Evolutionary conservation across 139 green algal genomes (phyloP), one percentile per base, ranked within the genome.

Genomic region (Picochlorum sp.): DNA sequence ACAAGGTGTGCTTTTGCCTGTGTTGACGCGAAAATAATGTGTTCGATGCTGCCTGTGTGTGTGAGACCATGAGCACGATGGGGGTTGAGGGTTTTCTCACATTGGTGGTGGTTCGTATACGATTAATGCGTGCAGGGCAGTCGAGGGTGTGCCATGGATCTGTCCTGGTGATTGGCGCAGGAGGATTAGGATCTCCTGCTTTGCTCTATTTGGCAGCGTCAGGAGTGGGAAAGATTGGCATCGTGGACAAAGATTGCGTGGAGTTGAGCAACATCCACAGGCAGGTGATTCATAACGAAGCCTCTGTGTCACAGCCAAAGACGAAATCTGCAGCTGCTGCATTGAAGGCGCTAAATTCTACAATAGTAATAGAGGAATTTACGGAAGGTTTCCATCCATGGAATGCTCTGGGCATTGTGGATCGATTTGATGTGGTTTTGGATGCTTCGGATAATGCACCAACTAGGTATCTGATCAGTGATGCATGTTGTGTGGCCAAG

Each of bases 401-500:
- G 33, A 94, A 89, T 59, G 88, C 89, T 3, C 44, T 93, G 18
- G 44, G 61, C 7, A 72, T 96, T 32, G 68, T 89, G 20, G 25
- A 28, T 14, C 26, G n/a, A 8, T 96, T 93, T 59, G 83, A 95
- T 55, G 80, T 97, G 4, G 76, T 98, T 4, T 35, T 98, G 2
- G 93, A 99, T 59, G 79, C 72, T 50, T 89, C 68, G 7, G 93
- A 99, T 84, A 98, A 99, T 64, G 74, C 84, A 0, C 63, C 79
- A 33, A 94, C 85, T 1, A 73, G 93, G 7, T 99, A 99, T 74
- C 80, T 98, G 4, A 58, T 96, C 57, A 94, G 78, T 35, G 87
- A 94, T 62, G 87, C 80, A 3, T 94, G 85, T 56, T 78, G 83
- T n/a, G 66, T 83, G 0, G 51, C 67, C 1, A 54, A 63, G 9